Evolutionary conservation across 2,329 filamentous ascomycete species (phyloP).

Genomic region (Colletotrichum cordylinicola): DNA sequence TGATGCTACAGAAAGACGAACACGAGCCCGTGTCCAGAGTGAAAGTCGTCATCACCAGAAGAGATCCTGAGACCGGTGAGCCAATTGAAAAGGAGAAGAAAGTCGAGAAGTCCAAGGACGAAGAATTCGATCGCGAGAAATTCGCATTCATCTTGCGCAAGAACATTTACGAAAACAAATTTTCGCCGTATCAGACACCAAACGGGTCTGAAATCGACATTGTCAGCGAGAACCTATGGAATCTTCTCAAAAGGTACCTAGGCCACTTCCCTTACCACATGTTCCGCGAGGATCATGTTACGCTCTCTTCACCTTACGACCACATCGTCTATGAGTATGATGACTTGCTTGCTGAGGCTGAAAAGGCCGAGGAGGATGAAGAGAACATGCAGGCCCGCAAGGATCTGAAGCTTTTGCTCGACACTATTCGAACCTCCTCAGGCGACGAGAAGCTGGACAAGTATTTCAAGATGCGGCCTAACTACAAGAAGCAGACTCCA

Average conservation of each 20-base stretch:
- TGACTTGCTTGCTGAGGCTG: background rate
- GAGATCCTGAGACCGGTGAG: background rate
- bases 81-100: background rate
- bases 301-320: background rate
- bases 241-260: background rate
- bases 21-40: background rate
- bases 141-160: background rate
- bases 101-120: background rate
- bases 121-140: background rate
- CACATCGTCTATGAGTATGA: background rate
- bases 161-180: background rate
- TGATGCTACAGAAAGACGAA: background rate
- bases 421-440: background rate
- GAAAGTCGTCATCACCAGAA: background rate
- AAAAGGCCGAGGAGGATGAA: background rate
- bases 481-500: background rate
- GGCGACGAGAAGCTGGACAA: slow-evolving; percentile 12
- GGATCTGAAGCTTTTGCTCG: background rate
- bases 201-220: background rate
- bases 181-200: background rate
- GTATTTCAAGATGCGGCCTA: background rate
- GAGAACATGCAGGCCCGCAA: background rate
- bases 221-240: background rate
- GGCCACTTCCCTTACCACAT: background rate
- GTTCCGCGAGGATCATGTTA: background rate